Evolutionary conservation across 1,284 basidiomycete species (phyloP).

Genomic region (Porodaedalea pini): DNA sequence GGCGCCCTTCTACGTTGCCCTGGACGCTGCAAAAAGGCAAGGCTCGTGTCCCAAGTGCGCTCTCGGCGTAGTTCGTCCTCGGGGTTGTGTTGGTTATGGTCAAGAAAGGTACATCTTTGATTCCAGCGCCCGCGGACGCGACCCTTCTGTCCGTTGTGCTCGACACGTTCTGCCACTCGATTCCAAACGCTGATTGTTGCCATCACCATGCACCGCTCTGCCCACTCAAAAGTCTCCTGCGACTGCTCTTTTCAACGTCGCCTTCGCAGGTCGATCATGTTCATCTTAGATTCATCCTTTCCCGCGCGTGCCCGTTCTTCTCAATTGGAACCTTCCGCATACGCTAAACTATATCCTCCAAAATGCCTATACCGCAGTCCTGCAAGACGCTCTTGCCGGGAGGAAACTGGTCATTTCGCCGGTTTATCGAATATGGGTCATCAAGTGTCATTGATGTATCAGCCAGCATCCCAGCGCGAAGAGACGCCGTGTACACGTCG

Average conservation of each 20-base stretch:
- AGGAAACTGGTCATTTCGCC: neutral
- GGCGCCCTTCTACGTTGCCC: neutral
- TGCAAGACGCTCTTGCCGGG: neutral
- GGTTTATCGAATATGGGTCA: neutral
- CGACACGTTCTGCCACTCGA: neutral
- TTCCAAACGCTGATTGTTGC: slow-evolving; percentile 11
- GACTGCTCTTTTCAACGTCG: neutral
- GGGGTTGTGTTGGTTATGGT: neutral
- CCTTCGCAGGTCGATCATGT: neutral
- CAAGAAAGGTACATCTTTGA: neutral
- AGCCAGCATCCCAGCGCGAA: slow-evolving; percentile 1
- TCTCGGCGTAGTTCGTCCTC: neutral
- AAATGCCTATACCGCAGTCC: neutral
- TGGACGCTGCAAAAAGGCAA: neutral
- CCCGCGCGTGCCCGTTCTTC: neutral
- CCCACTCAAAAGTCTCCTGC: slow-evolving; percentile 5
- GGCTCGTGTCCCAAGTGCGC: neutral
- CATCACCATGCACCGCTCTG: slow-evolving; percentile 7
- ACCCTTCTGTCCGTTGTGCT: neutral
- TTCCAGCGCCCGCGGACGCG: neutral
- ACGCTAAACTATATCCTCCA: neutral
- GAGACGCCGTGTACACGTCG: neutral
- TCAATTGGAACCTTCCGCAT: neutral
- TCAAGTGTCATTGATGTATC: slow-evolving; percentile 4
- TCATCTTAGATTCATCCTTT: neutral